Conservation (phyloP, 805 yeast genomes). For the Myxozyma neotropica region DNA sequence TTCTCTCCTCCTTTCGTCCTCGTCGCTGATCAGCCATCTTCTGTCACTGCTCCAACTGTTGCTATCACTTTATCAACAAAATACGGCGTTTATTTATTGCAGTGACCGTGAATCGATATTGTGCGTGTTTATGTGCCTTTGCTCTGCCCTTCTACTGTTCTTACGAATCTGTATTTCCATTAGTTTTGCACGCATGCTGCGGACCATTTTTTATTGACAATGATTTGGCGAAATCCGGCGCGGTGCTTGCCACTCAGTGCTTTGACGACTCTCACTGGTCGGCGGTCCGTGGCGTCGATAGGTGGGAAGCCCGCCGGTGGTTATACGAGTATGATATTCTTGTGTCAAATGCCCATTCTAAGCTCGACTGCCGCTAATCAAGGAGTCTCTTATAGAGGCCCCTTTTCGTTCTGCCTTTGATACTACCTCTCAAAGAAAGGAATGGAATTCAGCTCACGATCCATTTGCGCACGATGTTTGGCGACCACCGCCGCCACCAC, state of each 20-base stretch:
- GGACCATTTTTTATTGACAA: neutral
- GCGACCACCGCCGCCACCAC: neutral
- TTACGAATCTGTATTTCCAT: too few relatives aligned
- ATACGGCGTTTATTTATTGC: too few relatives aligned
- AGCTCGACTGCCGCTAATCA: neutral
- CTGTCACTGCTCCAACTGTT: too few relatives aligned
- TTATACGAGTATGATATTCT: neutral
- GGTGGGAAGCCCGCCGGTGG: neutral
- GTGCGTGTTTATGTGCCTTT: neutral
- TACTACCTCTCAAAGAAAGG: neutral
- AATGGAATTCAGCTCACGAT: neutral
- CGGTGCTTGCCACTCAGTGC: neutral
- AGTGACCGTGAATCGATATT: too few relatives aligned
- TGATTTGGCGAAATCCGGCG: conserved; percentile 6
- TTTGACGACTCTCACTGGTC: neutral
- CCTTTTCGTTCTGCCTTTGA: neutral
- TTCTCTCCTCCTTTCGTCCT: neutral
- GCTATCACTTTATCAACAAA: too few relatives aligned
- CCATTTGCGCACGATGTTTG: neutral
- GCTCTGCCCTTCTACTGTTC: too few relatives aligned
- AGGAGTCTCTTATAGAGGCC: neutral
- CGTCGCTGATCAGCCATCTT: too few relatives aligned
- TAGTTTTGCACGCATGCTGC: neutral
- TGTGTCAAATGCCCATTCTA: neutral
- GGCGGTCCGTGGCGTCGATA: conserved; percentile 2